Base-by-base conservation (phyloP, 331 rosid genomes). In the Cydonia oblonga region DNA sequence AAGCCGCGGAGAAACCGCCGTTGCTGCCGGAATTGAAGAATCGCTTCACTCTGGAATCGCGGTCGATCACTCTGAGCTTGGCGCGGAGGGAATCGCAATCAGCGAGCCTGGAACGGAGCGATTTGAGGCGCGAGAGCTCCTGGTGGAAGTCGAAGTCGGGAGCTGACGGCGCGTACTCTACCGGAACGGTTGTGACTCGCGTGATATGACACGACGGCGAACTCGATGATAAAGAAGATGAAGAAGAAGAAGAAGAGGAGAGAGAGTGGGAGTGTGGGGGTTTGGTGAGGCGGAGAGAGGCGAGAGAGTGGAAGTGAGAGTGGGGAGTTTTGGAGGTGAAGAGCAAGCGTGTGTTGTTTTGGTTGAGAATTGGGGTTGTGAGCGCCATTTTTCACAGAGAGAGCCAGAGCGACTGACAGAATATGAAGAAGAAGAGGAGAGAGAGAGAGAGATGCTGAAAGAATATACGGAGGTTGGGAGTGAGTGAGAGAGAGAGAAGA, bases 21-120 rank as follows among this genome's bases (percentile, higher is more conserved):
- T 59, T 25, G 32, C 69, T 54, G 51, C 66, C 71, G 11, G 89
- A 86, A 22, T 76, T 32, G 80, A 88, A 91, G 72, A 95, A 88
- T 1, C 51, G 82, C 57, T 72, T 88, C 25, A 95, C 99, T 75
- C 93, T 84, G 58, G 87, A 82, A 69, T 95, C 96, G 4, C 85
- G 60, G 69, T 80, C 89, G 22, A 95, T 29, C 12, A 84, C 83
- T 29, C 79, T 64, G 19, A 80, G 81, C 79, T 84, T 91, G 15
- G 83, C 84, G 15, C 57, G 5, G 29, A 84, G 51, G 22, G 70
- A 78, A 26, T 32, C 51, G 35, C 76, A 81, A 51, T 28, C 59
- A 29, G 88, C 65, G 46, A 95, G 90, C 59, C 80, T 65, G 19
- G 87, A 68, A 2, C 85, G 89, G 66, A 95, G 93, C 0, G 25